Base-by-base conservation (phyloP, 2,329 filamentous ascomycete species). In the Penicillium sp. region DNA sequence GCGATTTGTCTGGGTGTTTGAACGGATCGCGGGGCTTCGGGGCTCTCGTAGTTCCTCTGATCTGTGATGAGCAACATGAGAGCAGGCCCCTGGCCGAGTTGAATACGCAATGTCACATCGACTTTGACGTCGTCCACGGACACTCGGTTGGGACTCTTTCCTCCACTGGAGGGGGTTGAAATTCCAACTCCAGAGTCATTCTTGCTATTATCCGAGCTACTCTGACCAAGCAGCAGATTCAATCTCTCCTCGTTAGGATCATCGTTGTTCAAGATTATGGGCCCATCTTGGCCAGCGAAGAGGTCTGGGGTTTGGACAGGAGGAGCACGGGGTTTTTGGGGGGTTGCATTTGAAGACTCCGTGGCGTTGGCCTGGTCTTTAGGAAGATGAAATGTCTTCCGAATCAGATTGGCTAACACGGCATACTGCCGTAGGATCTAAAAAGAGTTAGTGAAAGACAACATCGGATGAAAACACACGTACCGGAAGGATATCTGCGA, bases 171-270 rank as follows among this genome's bases (percentile, higher is more conserved):
- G 17, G 34, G 12, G 8, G 42, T 54, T 19, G 47, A 8, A 31
- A 21, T 32, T 43, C 46, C 47, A 12, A 38, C 39, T 1, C 32
- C 32, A 13, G 34, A 26, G 19, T 32, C 50, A 19, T n/a, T 6
- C 7, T 42, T 35, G 37, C 22, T 28, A 44, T 49, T 29, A 38
- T 45, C 28, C 10, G 26, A 19, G 29, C 47, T 46, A 45, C 2
- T 51, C 53, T 21, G 56, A 21, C 52, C 42, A 22, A 72, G 72
- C 17, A 91, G 74, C 12, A 73, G 75, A 19, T 75, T 70, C 51
- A 82, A 78, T 61, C 86, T 84, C 0, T 73, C 71, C 15, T 69
- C 61, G 19, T 64, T 65, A 4, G 64, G 60, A 34, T 71, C 64
- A 24, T 67, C 61, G 46, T 78, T 70, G 55, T 78, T 72, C 33